Evolutionary conservation across 371 early-diverging fungal species (phyloP), one percentile per base, ranked within the genome.

Genomic region (Syncephalastrum contaminatum): DNA sequence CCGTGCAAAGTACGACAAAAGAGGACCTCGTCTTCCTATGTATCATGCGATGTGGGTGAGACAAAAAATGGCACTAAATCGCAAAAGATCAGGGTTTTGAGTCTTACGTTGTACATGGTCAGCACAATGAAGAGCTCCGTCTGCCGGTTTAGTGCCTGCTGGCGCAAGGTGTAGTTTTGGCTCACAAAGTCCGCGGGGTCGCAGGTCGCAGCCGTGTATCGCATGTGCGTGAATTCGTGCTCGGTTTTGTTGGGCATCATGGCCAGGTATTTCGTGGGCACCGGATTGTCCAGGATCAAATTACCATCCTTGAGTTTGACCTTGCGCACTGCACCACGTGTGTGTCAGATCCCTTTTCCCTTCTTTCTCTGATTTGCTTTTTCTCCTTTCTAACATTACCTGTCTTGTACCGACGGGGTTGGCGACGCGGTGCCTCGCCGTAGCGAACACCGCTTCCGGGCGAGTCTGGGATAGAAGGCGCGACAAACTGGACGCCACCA

Each of bases 51-150:
- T 18, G 36, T 44, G 19, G 13, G 20, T 42, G 22, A 25, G 43
- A 20, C 20, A 52, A 52, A 40, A 19, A 52, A 43, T 30, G 36
- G 36, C 36, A 30, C 36, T 30, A 30, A 30, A 30, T 10, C 5
- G 7, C 36, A 12, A 30, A 10, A 8, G 36, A 30, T 30, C 36
- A 30, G 53, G 53, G 53, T 8, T 43, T 18, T 16, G 19, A 20
- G 27, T 36, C 77, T 72, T 76, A 81, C 82, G 72, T 89, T 89
- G 72, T 90, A 89, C 89, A 91, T 88, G 43, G 91, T 90, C 55
- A 95, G 77, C 41, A 96, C 95, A 59, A 91, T 87, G 60, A 90
- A 90, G 44, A 97, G 67, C 73, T 96, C 96, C 5, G 96, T 96
- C 58, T 84, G 60, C 47, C 87, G 81, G 41, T 81, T 70, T 60